phyloP scores from a whole-genome alignment of 352 stramenopile genomes.

The Globisporangium heterothallicum region DNA sequence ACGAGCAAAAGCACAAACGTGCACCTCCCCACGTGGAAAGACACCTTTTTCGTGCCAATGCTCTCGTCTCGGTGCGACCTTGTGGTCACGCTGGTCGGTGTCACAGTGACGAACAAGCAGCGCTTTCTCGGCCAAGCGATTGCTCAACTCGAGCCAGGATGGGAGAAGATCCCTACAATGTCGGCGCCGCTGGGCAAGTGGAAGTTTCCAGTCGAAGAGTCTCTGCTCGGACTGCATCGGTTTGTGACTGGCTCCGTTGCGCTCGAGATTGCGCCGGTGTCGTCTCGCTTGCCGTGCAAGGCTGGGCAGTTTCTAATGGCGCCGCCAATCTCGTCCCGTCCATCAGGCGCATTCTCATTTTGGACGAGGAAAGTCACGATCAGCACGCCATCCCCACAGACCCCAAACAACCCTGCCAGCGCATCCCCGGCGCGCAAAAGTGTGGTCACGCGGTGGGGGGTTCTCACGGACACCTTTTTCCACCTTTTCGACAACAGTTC shows the following conservation, averaged over 20 bases:
- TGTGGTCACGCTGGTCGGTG: slow-evolving; percentile 68
- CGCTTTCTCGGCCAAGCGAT: slow-evolving; percentile 70
- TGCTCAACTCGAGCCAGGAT: slow-evolving; percentile 48
- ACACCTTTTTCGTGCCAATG: slow-evolving; percentile 74
- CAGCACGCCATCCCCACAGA: slow-evolving; percentile 35
- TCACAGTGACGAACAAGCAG: slow-evolving; percentile 42
- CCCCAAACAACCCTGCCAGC: slow-evolving; percentile 33
- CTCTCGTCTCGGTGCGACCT: slow-evolving; percentile 80
- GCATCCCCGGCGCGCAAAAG: slow-evolving; percentile 43
- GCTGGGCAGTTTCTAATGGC: slow-evolving; percentile 74
- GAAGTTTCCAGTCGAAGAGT: slow-evolving; percentile 76
- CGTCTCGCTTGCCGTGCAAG: slow-evolving; percentile 55
- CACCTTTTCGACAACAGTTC: slow-evolving; percentile 77
- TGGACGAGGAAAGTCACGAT: slow-evolving; percentile 55
- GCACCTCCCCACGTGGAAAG: slow-evolving; percentile 48
- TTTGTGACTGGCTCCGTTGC: slow-evolving; percentile 59
- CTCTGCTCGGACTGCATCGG: slow-evolving; percentile 56
- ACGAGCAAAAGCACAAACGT: slow-evolving; percentile 51
- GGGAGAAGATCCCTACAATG: slow-evolving; percentile 41
- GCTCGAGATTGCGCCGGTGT: slow-evolving; percentile 51
- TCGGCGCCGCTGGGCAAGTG: slow-evolving; percentile 56
- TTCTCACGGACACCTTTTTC: slow-evolving; percentile 76
- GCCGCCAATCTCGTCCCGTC: slow-evolving; percentile 30
- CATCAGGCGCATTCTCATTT: slow-evolving; percentile 49
- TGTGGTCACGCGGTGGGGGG: slow-evolving; percentile 66